phyloP scores from a whole-genome alignment of 208 protist genomes.

The Angomonas ambiguus region DNA sequence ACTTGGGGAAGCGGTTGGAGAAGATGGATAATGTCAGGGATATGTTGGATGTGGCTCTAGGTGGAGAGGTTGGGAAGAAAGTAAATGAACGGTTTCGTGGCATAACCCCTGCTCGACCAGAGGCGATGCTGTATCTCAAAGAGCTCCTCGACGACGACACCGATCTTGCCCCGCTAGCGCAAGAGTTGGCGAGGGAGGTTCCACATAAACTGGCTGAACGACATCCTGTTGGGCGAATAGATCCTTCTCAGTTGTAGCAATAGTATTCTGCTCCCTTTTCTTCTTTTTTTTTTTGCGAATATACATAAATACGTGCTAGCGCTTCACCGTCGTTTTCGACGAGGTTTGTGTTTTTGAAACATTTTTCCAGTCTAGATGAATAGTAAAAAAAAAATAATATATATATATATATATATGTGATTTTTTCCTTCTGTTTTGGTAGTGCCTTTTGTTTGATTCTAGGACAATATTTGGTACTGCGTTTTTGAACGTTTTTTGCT shows the following conservation, averaged over 20 bases:
- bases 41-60: constrained; percentile 83
- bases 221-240: constrained; percentile 57
- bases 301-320: no score
- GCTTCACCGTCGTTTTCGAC: no score
- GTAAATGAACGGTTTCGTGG: constrained; percentile 61
- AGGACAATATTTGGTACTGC: not conserved
- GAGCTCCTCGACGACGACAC: constrained; percentile 86
- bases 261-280: not conserved
- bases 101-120: constrained; percentile 54
- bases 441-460: no score
- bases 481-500: not conserved
- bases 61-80: constrained; percentile 70
- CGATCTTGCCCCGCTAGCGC: constrained; percentile 64
- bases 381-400: not conserved
- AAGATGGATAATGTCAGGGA: constrained; percentile 71
- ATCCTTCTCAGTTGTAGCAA: constrained; percentile 40
- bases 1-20: constrained; percentile 78
- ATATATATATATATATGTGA: not conserved
- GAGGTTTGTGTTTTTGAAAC: no score
- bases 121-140: constrained; percentile 79
- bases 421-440: no score
- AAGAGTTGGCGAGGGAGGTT: constrained; percentile 62
- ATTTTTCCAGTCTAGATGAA: no score
- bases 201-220: constrained; percentile 51
- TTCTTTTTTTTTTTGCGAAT: constrained; percentile 3